These are phyloP conservation scores for Brassica cretica DNA, from an alignment of 345 rosid genomes.

Conservation along the genomic window DNA sequence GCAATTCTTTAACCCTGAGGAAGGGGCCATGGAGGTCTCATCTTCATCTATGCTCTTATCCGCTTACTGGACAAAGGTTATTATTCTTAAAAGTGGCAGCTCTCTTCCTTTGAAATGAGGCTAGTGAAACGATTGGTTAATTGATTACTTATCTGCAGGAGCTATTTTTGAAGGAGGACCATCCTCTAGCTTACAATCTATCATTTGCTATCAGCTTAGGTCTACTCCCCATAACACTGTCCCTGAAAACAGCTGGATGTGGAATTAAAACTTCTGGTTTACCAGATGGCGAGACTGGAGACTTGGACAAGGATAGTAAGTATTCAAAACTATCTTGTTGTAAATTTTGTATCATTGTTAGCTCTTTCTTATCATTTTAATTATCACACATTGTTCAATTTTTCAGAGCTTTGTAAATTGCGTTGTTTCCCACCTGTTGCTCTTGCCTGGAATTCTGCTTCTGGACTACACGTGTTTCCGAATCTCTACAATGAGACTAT, in stretches of 20 bases:
- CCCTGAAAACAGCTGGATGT: conserved; percentile 78
- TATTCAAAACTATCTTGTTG: conserved; percentile 16
- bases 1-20: conserved; percentile 84
- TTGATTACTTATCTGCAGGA: conserved; percentile 58
- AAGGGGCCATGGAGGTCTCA: conserved; percentile 70
- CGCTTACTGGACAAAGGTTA: conserved; percentile 70
- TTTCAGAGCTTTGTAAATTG: conserved; percentile 86
- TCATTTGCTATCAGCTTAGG: conserved; percentile 84
- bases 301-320: conserved; percentile 72
- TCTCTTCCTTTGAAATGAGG: conserved; percentile 11
- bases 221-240: conserved; percentile 70
- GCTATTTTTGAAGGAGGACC: conserved; percentile 77
- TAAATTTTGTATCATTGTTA: background rate
- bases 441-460: conserved; percentile 89
- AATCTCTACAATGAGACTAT: conserved; percentile 66
- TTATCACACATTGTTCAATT: conserved; percentile 6
- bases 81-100: conserved; percentile 24
- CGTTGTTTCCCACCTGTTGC: conserved; percentile 99
- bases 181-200: conserved; percentile 79
- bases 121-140: conserved; percentile 25
- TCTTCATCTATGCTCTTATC: conserved; percentile 66
- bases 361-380: background rate
- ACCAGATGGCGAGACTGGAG: conserved; percentile 70
- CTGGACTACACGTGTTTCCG: conserved; percentile 81
- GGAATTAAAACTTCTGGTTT: conserved; percentile 79